phyloP scores from a whole-genome alignment of 192 early-diverging fungal species.

The Cladochytrium replicatum region DNA sequence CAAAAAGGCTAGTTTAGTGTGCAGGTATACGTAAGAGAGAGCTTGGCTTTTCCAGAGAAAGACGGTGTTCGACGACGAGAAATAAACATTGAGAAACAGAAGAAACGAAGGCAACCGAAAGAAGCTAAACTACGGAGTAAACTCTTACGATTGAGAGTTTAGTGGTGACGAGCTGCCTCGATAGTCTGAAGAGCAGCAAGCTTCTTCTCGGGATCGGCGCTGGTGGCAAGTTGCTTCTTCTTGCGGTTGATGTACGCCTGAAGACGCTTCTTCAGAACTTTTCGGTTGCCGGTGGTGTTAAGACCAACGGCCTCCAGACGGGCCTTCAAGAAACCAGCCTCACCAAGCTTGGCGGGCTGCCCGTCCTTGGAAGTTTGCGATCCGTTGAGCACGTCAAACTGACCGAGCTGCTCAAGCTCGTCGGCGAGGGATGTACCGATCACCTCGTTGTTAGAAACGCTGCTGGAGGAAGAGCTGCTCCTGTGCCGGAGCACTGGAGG shows the following conservation, averaged over 20 bases:
- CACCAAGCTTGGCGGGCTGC: background rate
- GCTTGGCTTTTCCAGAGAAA: too few relatives aligned
- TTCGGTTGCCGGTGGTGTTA: conserved; percentile 16
- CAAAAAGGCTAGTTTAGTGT: too few relatives aligned
- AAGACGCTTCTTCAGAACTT: conserved; percentile 17
- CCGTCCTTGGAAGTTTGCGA: background rate
- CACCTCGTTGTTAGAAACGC: background rate
- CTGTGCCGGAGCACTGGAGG: background rate
- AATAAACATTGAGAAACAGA: too few relatives aligned
- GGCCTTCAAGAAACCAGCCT: conserved; percentile 3
- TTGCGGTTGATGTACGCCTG: conserved; percentile 6
- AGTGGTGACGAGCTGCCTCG: too few relatives aligned
- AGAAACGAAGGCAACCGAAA: too few relatives aligned
- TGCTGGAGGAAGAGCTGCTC: background rate
- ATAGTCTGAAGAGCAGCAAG: too few relatives aligned
- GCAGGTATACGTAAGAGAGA: too few relatives aligned
- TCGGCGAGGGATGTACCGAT: background rate
- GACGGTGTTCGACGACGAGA: too few relatives aligned
- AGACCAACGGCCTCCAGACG: conserved; percentile 10
- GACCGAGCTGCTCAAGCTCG: background rate
- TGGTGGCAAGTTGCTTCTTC: too few relatives aligned
- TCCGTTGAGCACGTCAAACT: background rate
- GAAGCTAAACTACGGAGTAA: too few relatives aligned
- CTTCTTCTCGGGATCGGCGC: too few relatives aligned
- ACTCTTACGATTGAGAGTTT: too few relatives aligned